phyloP scores from a whole-genome alignment of 192 early-diverging fungal genomes.

The Coemansia sp. region DNA sequence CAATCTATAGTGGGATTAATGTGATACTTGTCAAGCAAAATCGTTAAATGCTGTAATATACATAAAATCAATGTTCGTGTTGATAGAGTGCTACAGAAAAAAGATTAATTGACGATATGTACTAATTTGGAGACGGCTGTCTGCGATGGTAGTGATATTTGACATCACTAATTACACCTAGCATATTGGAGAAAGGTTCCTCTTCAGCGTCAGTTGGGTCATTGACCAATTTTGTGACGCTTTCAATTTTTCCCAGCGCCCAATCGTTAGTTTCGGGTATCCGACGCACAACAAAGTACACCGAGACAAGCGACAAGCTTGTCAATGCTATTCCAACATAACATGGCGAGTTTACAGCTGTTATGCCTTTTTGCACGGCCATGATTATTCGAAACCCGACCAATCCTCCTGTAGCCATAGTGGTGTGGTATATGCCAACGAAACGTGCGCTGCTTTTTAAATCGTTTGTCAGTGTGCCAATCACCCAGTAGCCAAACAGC shows the following conservation, averaged over 20 bases:
- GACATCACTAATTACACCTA: not conserved
- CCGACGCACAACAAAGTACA: conserved; percentile 6
- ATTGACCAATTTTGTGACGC: not conserved
- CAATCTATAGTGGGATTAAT: no score
- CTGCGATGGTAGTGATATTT: not conserved
- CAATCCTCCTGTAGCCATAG: conserved; percentile 33
- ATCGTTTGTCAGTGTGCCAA: conserved; percentile 46
- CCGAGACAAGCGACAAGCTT: not conserved
- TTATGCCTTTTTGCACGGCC: no score
- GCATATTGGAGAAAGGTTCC: not conserved
- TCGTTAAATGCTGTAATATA: no score
- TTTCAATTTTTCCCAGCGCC: conserved; percentile 1
- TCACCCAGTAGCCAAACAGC: conserved; percentile 44
- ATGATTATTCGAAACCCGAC: conserved; percentile 25
- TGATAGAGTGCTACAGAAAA: no score
- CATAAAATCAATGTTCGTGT: no score
- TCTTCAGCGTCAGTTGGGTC: not conserved
- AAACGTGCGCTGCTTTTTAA: conserved; percentile 30
- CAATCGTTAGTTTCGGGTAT: conserved; percentile 5
- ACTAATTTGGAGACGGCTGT: no score
- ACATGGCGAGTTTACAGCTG: conserved; percentile 13
- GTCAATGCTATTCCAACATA: not conserved
- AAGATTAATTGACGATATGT: no score
- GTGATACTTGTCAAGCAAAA: no score
- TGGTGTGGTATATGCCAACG: conserved; percentile 33